Base-by-base conservation (phyloP, 176 grass and related monocot species). In the Hsuehochloa calcarea region DNA sequence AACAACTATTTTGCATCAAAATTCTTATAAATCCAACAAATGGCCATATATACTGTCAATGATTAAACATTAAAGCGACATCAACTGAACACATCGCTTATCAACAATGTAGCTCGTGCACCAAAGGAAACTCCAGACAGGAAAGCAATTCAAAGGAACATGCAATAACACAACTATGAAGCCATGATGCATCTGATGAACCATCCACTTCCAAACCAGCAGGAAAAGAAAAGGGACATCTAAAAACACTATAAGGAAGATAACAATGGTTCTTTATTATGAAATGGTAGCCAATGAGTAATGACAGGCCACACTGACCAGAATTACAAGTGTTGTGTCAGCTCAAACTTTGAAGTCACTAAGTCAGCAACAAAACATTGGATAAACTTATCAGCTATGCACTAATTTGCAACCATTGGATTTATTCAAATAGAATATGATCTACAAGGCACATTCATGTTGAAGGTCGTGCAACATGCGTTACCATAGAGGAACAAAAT, bases 1-100 rank as follows among this genome's bases (percentile, higher is more conserved):
- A 70, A 73, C 8, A 69, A 46, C 2, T 69, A 78, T 35, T 77
- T 45, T 77, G 72, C 49, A 56, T 40, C 38, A 40, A 69, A 68
- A 38, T 44, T 68, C n/a, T 58, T 45, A 77, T 1, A 77, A 17
- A 58, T 77, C 45, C 22, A 22, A 77, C 23, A 68, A 59, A 45
- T 51, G 62, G 16, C 19, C 47, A 55, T 75, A 38, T 44, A 68
- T n/a, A 25, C 7, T 68, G 37, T 68, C 45, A 38, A 52, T 43
- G 39, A 82, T 71, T 71, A 82, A 56, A 71, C 6, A 82, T 20
- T 38, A 5, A 71, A 82, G 23, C 7, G 8, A 27, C 17, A 25
- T 52, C 34, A 74, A 65, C 15, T 75, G 13, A 84, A 75, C 31
- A 75, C 11, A 51, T 65, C 4, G 4, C 49, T 65, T 34, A 74